Conservation (phyloP, 768 basidiomycete species). For the Lactifluus piperatus region DNA sequence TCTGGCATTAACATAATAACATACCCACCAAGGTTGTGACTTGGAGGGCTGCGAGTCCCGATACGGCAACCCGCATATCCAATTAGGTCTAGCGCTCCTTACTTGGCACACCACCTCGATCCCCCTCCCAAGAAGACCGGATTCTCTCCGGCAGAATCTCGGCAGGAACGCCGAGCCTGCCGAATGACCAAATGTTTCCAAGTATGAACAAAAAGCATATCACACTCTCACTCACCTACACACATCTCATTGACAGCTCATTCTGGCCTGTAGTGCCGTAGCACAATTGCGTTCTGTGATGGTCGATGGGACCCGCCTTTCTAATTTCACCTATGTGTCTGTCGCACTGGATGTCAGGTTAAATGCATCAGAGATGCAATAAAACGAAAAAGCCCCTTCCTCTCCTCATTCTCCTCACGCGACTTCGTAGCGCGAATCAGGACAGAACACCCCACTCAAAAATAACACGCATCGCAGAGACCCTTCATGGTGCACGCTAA, state of each 20-base stretch:
- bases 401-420: not conserved
- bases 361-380: not conserved
- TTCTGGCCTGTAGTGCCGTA: not conserved
- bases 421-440: not conserved
- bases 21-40: not conserved
- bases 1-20: not conserved
- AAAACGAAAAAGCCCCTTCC: not conserved
- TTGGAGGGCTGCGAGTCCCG: not conserved
- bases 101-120: not conserved
- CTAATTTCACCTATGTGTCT: not conserved
- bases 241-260: not conserved
- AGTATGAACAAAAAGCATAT: not conserved
- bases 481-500: not conserved
- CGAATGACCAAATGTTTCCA: not conserved
- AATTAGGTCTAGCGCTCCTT: not conserved
- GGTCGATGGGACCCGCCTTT: not conserved
- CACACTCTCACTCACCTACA: not conserved
- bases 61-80: not conserved
- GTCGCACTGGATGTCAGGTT: not conserved
- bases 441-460: not conserved
- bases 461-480: not conserved
- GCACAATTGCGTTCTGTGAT: not conserved
- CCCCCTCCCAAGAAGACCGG: not conserved
- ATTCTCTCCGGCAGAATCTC: not conserved
- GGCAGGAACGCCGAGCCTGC: not conserved